phyloP scores from a whole-genome alignment of 2,329 filamentous ascomycete genomes.

The Raffaelea albimanens region DNA sequence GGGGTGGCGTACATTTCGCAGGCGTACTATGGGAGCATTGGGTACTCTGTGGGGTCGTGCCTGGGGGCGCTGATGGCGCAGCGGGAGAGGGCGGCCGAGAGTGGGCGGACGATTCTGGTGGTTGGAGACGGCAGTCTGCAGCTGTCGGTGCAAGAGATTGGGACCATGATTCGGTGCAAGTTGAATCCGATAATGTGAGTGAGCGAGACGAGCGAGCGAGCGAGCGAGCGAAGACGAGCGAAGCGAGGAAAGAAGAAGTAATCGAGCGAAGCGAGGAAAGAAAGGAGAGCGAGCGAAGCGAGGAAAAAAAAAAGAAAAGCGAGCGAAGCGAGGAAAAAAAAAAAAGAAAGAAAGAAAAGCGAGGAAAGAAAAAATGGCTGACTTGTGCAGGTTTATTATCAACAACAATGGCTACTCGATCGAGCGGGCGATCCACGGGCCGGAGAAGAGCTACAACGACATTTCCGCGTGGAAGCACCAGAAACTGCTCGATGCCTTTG shows the following conservation, averaged over 20 bases:
- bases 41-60: constrained; percentile 33
- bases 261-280: no score
- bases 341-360: neutral
- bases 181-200: neutral
- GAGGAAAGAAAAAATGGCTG: neutral
- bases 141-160: constrained; percentile 71
- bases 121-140: constrained; percentile 85
- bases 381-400: constrained; percentile 56
- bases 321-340: neutral
- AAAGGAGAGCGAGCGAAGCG: constrained; percentile 23
- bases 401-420: constrained; percentile 86
- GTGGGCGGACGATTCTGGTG: constrained; percentile 69
- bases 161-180: constrained; percentile 64
- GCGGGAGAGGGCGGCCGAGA: constrained; percentile 46
- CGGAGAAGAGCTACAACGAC: constrained; percentile 71
- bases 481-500: constrained; percentile 1
- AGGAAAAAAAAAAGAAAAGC: constrained; percentile 51
- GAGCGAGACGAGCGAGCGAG: no score
- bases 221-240: neutral
- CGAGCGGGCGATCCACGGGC: constrained; percentile 77
- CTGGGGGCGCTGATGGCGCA: neutral
- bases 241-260: neutral
- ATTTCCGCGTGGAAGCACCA: constrained; percentile 62
- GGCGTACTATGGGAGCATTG: constrained; percentile 61
- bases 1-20: constrained; percentile 71